phyloP scores from a whole-genome alignment of 441 rosid species.

The Euphorbia celastroides region DNA sequence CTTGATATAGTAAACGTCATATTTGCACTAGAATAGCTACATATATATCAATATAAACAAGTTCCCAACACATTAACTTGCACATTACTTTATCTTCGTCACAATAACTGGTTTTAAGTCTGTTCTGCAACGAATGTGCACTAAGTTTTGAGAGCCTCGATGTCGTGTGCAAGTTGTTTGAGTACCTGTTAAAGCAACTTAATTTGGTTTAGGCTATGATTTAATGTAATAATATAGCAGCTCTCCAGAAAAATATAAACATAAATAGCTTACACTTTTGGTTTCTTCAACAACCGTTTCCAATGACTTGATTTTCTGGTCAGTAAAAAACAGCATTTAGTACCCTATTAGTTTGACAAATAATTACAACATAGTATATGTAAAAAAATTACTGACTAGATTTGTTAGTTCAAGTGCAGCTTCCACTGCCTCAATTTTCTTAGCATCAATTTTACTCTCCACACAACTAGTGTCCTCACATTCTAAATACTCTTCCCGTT shows the following conservation, averaged over 20 bases:
- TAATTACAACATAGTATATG: too few relatives aligned
- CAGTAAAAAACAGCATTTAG: not conserved
- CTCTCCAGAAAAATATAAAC: not conserved
- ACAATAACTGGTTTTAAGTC: too few relatives aligned
- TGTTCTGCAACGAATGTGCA: too few relatives aligned
- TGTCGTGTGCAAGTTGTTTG: conserved; percentile 28
- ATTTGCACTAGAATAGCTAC: too few relatives aligned
- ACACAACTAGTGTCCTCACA: not conserved
- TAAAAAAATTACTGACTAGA: conserved; percentile 17
- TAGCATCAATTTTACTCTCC: conserved; percentile 5
- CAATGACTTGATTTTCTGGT: conserved; percentile 25
- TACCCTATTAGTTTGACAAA: too few relatives aligned
- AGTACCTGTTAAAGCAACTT: conserved; percentile 25
- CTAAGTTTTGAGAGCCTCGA: conserved; percentile 22
- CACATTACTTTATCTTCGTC: too few relatives aligned
- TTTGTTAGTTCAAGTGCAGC: conserved; percentile 29
- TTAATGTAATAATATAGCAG: not conserved
- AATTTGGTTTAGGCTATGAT: not conserved
- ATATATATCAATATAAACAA: too few relatives aligned
- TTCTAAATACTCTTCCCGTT: conserved; percentile 7
- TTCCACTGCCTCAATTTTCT: conserved; percentile 33
- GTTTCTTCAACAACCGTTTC: conserved; percentile 29
- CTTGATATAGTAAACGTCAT: too few relatives aligned
- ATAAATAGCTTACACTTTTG: conserved; percentile 27
- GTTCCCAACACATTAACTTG: too few relatives aligned